These are phyloP conservation scores for Jamesozyma lodderae DNA, from an alignment of 805 yeast species.

Conservation along the genomic window DNA sequence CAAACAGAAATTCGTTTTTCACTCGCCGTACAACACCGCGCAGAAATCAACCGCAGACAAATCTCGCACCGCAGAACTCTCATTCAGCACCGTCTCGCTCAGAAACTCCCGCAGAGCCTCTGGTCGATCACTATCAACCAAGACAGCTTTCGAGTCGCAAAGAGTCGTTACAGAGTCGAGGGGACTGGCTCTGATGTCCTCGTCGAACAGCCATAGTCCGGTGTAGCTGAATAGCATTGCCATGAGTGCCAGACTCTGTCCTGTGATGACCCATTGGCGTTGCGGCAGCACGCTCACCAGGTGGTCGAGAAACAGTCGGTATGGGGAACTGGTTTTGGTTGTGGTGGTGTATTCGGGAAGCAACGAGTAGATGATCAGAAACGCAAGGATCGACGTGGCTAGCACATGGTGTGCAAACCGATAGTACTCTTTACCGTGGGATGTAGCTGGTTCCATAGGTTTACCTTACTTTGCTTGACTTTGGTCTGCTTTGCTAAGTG, in stretches of 20 bases:
- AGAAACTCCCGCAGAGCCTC: no score
- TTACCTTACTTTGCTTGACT: no score
- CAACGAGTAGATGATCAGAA: slow-evolving; percentile 67
- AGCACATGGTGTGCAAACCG: slow-evolving; percentile 80
- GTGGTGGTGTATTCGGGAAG: slow-evolving; percentile 38
- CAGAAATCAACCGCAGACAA: slow-evolving; percentile 66
- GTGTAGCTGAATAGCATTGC: slow-evolving; percentile 64
- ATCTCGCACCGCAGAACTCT: slow-evolving; percentile 84
- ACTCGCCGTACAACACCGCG: slow-evolving; percentile 42
- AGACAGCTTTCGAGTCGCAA: slow-evolving; percentile 55
- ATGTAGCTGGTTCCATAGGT: no score
- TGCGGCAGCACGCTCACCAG: slow-evolving; percentile 56
- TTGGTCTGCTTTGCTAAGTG: no score
- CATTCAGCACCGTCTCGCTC: no score
- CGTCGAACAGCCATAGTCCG: slow-evolving; percentile 61
- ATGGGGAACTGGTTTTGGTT: not conserved
- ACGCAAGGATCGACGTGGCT: slow-evolving; percentile 43
- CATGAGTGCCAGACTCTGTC: slow-evolving; percentile 65
- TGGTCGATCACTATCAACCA: slow-evolving; percentile 54
- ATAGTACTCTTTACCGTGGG: slow-evolving; percentile 49
- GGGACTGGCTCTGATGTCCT: slow-evolving; percentile 59
- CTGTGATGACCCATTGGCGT: slow-evolving; percentile 81
- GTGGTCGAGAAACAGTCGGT: not conserved
- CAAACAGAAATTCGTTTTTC: not conserved
- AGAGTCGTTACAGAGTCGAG: no score